These are phyloP conservation scores for Papiliotrema laurentii DNA, from an alignment of 1,284 basidiomycete genomes.

Conservation along the genomic window DNA sequence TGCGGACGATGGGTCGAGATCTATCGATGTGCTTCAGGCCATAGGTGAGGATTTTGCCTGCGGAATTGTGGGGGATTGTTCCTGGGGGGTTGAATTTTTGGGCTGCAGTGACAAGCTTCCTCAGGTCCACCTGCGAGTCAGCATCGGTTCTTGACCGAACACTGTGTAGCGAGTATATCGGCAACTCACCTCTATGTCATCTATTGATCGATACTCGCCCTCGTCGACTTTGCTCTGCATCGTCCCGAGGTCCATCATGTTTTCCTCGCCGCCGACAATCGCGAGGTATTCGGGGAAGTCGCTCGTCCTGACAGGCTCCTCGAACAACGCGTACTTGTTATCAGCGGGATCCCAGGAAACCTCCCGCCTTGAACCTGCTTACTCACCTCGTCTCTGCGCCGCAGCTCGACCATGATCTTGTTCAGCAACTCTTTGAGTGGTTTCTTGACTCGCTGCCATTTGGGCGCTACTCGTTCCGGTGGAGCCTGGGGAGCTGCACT, in stretches of 20 bases:
- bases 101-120: conserved; percentile 36
- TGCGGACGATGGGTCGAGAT: conserved; percentile 33
- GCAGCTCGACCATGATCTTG: conserved; percentile 37
- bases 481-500: conserved; percentile 11
- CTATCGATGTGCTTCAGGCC: conserved; percentile 44
- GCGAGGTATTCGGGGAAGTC: conserved; percentile 44
- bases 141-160: too few relatives aligned
- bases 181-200: conserved; percentile 39
- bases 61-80: conserved; percentile 37
- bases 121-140: conserved; percentile 34
- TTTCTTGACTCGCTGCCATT: conserved; percentile 37
- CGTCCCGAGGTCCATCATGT: conserved; percentile 47
- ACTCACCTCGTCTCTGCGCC: conserved; percentile 39
- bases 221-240: conserved; percentile 46
- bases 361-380: too few relatives aligned
- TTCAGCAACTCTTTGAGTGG: conserved; percentile 38
- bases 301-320: conserved; percentile 40
- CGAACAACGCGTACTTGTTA: conserved; percentile 40
- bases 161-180: too few relatives aligned
- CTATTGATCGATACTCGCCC: conserved; percentile 35
- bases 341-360: conserved; percentile 4
- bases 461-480: conserved; percentile 11
- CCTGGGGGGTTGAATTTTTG: conserved; percentile 42
- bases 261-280: conserved; percentile 44
- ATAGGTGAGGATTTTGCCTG: conserved; percentile 31